A percentile compares a stretch with the other conserved stretches of the same genome.
Conservation (phyloP, 768 basidiomycete species). For the Russula dissimulans region DNA sequence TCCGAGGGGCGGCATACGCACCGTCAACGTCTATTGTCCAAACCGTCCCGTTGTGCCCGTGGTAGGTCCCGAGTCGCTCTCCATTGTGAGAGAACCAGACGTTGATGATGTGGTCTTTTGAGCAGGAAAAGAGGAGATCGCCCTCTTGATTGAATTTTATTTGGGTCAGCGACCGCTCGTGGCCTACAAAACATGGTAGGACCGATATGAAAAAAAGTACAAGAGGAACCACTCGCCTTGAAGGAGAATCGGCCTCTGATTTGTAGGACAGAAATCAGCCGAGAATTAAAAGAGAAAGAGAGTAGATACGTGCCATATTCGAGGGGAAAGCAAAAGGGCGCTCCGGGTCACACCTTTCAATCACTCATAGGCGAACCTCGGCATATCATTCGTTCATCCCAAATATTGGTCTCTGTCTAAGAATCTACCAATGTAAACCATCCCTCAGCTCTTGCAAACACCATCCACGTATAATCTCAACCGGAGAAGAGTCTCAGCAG, state of each 20-base stretch:
- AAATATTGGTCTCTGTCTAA: too few species aligned
- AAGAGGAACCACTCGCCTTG: background rate
- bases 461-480: too few species aligned
- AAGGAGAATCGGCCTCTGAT: slow-evolving; percentile 7
- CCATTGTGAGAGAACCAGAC: slow-evolving; percentile 98
- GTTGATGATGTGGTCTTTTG: slow-evolving; percentile 92
- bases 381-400: too few species aligned
- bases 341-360: too few species aligned
- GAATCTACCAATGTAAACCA: too few species aligned
- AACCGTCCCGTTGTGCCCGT: slow-evolving; percentile 91
- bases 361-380: too few species aligned
- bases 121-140: slow-evolving; percentile 90
- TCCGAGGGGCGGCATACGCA: slow-evolving; percentile 33
- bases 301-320: background rate
- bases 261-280: background rate
- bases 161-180: slow-evolving; percentile 95
- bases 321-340: too few species aligned
- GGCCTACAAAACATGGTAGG: slow-evolving; percentile 42
- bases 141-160: slow-evolving; percentile 97
- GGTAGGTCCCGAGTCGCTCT: slow-evolving; percentile 92
- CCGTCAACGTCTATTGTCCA: slow-evolving; percentile 97
- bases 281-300: background rate
- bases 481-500: too few species aligned
- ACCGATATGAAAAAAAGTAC: background rate
- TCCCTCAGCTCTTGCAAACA: too few species aligned